Percentiles rank a stretch among this genome's conserved stretches.
These are phyloP conservation scores for Chrysoporthe austroafricana DNA, from an alignment of 2,329 filamentous ascomycete species.

Conservation along the genomic window DNA sequence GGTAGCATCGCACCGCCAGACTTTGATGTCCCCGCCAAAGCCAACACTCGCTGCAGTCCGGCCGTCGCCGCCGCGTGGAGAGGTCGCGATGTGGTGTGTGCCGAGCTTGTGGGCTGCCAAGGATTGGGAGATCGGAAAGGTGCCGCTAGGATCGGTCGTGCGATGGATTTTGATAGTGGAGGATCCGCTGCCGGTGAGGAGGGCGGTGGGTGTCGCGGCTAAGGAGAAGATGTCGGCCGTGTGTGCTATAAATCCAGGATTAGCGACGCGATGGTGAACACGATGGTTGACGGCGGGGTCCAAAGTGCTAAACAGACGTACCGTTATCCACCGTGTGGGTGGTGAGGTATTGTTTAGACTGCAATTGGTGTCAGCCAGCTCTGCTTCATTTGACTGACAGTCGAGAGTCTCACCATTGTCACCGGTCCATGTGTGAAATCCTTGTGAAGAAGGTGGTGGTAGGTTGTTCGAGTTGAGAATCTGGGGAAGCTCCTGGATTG, in stretches of 20 bases:
- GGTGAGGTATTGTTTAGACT: slow-evolving; percentile 99
- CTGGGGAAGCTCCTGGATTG: slow-evolving; percentile 20
- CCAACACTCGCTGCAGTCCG: slow-evolving; percentile 79
- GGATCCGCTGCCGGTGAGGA: slow-evolving; percentile 85
- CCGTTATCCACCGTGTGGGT: slow-evolving; percentile 88
- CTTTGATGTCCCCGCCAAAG: slow-evolving; percentile 84
- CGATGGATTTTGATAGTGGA: slow-evolving; percentile 82
- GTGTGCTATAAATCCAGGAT: slow-evolving; percentile 63
- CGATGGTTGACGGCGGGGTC: slow-evolving; percentile 38
- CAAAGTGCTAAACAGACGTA: slow-evolving; percentile 42
- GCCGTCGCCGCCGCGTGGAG: slow-evolving; percentile 60
- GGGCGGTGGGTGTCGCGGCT: slow-evolving; percentile 71
- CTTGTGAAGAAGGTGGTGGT: slow-evolving; percentile 30
- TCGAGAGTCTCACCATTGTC: slow-evolving; percentile 42
- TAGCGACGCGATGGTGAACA: slow-evolving; percentile 18
- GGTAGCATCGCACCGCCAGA: slow-evolving; percentile 74
- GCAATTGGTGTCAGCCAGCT: slow-evolving; percentile 28
- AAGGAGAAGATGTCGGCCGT: slow-evolving; percentile 83
- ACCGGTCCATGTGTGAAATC: slow-evolving; percentile 41
- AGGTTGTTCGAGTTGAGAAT: slow-evolving; percentile 27
- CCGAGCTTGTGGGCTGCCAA: slow-evolving; percentile 85
- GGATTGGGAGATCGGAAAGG: slow-evolving; percentile 77
- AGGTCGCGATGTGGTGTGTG: slow-evolving; percentile 84
- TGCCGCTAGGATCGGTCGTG: slow-evolving; percentile 63
- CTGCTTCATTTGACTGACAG: background rate